Conservation (phyloP, 495 filamentous ascomycete genomes). For the Chaetomium tenue region DNA sequence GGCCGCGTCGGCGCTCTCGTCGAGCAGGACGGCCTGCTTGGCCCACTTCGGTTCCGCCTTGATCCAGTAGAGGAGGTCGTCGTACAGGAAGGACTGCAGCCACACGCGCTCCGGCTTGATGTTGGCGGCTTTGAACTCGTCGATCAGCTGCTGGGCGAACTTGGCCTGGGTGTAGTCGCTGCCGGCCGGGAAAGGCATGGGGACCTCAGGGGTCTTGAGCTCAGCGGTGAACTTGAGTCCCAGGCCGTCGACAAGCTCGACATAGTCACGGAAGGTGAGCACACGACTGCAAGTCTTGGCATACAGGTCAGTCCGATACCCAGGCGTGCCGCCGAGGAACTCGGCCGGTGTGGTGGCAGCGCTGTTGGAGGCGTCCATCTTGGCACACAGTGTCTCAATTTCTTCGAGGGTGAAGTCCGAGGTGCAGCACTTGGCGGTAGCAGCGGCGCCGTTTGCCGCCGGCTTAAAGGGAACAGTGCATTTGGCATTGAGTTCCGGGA, state of each 20-base stretch:
- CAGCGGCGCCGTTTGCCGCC: conserved; percentile 39
- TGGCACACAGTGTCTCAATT: conserved; percentile 59
- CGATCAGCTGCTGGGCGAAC: conserved; percentile 59
- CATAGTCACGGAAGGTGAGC: conserved; percentile 53
- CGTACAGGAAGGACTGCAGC: conserved; percentile 59
- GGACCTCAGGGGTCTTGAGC: conserved; percentile 57
- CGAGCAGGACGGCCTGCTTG: conserved; percentile 58
- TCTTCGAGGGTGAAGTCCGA: conserved; percentile 60
- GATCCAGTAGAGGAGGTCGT: conserved; percentile 62
- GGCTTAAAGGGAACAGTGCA: conserved; percentile 60
- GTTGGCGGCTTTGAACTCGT: conserved; percentile 52
- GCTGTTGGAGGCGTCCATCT: conserved; percentile 59
- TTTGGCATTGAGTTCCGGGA: conserved; percentile 56
- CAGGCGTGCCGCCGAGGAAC: conserved; percentile 53
- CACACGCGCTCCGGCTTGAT: conserved; percentile 58
- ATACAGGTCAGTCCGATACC: conserved; percentile 59
- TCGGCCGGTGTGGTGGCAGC: conserved; percentile 52
- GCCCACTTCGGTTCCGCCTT: conserved; percentile 55
- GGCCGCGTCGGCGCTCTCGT: conserved; percentile 51
- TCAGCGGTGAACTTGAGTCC: conserved; percentile 60
- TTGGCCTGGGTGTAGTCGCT: conserved; percentile 56
- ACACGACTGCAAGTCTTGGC: conserved; percentile 52
- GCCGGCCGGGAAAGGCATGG: conserved; percentile 57
- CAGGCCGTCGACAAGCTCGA: conserved; percentile 51
- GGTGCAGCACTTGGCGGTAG: conserved; percentile 60